Evolutionary conservation across 140 eudicot species (phyloP).

Genomic region (Ambrosia hybrid): DNA sequence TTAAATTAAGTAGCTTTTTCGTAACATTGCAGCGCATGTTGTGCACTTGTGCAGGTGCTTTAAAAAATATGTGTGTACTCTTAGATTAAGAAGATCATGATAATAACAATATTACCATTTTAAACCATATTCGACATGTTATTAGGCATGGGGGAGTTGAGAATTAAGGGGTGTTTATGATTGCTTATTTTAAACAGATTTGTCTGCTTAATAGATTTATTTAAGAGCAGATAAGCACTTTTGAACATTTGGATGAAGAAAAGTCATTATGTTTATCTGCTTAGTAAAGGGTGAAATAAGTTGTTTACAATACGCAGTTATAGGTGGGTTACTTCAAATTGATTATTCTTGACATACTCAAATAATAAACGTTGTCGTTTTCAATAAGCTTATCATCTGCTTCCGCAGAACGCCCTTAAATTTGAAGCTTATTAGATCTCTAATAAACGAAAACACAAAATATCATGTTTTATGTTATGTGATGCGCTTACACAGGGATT

Average conservation of each 20-base stretch:
- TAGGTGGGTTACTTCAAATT: not conserved
- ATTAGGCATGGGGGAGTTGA: not conserved
- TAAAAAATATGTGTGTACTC: no score
- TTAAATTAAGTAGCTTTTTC: no score
- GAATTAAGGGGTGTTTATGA: not conserved
- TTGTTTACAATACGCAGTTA: not conserved
- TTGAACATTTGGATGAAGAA: not conserved
- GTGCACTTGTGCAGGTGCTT: no score
- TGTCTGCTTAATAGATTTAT: not conserved
- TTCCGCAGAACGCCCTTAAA: not conserved
- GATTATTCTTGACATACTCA: not conserved
- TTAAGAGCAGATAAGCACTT: constrained; percentile 1
- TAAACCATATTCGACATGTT: not conserved
- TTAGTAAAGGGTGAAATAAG: not conserved
- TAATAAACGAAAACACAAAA: constrained; percentile 8
- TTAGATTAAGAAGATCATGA: not conserved
- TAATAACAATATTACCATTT: not conserved
- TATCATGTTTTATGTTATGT: not conserved
- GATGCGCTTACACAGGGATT: constrained; percentile 86
- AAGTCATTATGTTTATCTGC: not conserved
- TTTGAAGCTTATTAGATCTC: constrained; percentile 16
- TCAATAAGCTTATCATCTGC: not conserved
- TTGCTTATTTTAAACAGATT: not conserved
- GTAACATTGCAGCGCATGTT: no score
- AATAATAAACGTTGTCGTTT: not conserved